Evolutionary conservation across 257 asterid genomes (phyloP).

Genomic region (Solanum neorickii): DNA sequence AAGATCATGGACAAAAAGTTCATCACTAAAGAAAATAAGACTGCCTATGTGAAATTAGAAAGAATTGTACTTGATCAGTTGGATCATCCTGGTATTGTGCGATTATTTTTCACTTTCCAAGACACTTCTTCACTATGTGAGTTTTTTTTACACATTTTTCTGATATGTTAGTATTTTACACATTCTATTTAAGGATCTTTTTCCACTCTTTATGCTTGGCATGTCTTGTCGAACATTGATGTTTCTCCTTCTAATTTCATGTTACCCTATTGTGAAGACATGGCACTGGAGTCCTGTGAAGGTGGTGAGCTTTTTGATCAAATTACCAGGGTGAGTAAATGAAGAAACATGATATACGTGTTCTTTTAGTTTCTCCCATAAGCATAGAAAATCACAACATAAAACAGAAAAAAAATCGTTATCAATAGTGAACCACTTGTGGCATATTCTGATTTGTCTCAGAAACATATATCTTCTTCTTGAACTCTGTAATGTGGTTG

Average conservation of each 20-base stretch:
- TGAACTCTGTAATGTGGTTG: neutral
- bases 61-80: conserved; percentile 93
- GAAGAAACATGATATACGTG: neutral
- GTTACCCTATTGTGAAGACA: conserved; percentile 43
- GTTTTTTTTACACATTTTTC: conserved; percentile 9
- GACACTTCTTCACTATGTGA: conserved; percentile 86
- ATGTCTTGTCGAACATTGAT: neutral
- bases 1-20: conserved; percentile 97
- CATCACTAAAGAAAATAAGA: conserved; percentile 95
- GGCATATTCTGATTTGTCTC: neutral
- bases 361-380: neutral
- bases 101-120: conserved; percentile 86
- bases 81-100: conserved; percentile 94
- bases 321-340: conserved; percentile 69
- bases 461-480: neutral
- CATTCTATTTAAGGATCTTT: neutral
- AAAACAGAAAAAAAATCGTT: neutral
- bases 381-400: neutral
- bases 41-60: conserved; percentile 93
- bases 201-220: neutral
- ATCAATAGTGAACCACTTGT: neutral
- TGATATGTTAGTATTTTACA: neutral
- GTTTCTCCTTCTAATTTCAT: conserved; percentile 5
- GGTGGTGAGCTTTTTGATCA: conserved; percentile 99
- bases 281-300: conserved; percentile 98